A percentile compares a stretch with the other conserved stretches of the same genome.
Evolutionary conservation across 2,329 filamentous ascomycete species (phyloP).

Genomic region (Exophiala phaeomuriformis): DNA sequence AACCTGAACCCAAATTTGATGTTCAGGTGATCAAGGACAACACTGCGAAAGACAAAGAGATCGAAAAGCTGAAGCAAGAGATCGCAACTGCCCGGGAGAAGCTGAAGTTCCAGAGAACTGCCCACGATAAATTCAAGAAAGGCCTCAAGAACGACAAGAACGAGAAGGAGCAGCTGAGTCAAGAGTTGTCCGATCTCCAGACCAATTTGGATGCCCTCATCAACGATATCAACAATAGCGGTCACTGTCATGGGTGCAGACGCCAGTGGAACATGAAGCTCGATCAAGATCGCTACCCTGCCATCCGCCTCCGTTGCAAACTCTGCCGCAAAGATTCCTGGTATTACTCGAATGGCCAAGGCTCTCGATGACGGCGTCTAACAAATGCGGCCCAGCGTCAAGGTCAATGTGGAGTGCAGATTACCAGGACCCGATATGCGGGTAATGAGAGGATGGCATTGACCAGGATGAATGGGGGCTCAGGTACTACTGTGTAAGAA

Average conservation of each 20-base stretch:
- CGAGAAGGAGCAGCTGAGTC: not conserved
- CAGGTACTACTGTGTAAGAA: too few relatives aligned
- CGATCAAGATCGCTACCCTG: not conserved
- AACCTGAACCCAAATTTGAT: not conserved
- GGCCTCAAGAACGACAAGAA: not conserved
- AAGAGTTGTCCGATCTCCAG: not conserved
- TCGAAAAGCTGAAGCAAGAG: not conserved
- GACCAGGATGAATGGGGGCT: too few relatives aligned
- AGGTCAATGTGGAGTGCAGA: too few relatives aligned
- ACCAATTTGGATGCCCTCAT: constrained; percentile 1
- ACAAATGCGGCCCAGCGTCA: too few relatives aligned
- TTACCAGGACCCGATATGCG: too few relatives aligned
- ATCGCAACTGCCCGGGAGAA: not conserved
- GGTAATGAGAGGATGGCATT: too few relatives aligned
- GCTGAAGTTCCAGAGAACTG: not conserved
- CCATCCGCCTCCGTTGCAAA: not conserved
- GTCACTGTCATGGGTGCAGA: not conserved
- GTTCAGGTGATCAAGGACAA: not conserved
- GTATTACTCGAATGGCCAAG: not conserved
- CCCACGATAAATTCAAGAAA: constrained; percentile 5
- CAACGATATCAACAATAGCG: not conserved
- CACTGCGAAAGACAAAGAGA: not conserved
- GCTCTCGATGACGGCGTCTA: not conserved
- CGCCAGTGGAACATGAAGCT: constrained; percentile 1
- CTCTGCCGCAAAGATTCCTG: not conserved